Conservation (phyloP, 371 early-diverging fungal genomes). For the Capillidium rhysosporum region DNA sequence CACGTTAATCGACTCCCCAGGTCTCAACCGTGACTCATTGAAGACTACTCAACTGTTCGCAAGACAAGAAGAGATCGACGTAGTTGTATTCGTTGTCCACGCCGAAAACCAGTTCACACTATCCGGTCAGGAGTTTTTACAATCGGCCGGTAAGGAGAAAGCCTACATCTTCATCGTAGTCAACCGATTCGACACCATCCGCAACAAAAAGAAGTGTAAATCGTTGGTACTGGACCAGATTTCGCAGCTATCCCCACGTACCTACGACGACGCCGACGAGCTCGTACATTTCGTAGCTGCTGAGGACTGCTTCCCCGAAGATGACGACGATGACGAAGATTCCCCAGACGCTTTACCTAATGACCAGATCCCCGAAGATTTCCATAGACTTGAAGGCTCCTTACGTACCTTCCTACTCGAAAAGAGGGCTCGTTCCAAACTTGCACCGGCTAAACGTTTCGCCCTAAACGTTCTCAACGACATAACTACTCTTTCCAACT, state of each 20-base stretch:
- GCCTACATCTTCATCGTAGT: slow-evolving; percentile 94
- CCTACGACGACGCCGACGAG: slow-evolving; percentile 73
- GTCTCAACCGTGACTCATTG: slow-evolving; percentile 90
- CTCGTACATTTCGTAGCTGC: slow-evolving; percentile 94
- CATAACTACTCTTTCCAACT: slow-evolving; percentile 26
- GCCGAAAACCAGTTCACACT: slow-evolving; percentile 98
- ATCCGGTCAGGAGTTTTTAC: slow-evolving; percentile 73
- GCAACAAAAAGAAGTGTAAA: slow-evolving; percentile 80
- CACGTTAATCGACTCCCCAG: slow-evolving; percentile 91
- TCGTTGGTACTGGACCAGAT: slow-evolving; percentile 86
- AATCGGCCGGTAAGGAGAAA: slow-evolving; percentile 90
- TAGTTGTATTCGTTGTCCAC: slow-evolving; percentile 93
- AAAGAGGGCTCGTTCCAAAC: slow-evolving; percentile 83
- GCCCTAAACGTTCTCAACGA: slow-evolving; percentile 60
- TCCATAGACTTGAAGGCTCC: slow-evolving; percentile 58
- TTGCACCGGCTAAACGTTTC: slow-evolving; percentile 83
- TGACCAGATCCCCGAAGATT: slow-evolving; percentile 35
- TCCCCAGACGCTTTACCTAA: slow-evolving; percentile 12
- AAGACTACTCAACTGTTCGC: slow-evolving; percentile 92
- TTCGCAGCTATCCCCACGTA: slow-evolving; percentile 71
- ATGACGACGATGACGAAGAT: slow-evolving; percentile 5
- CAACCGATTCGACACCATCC: slow-evolving; percentile 89
- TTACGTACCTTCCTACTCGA: slow-evolving; percentile 83
- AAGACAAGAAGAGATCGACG: slow-evolving; percentile 94
- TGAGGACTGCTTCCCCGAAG: slow-evolving; percentile 20